Conservation (phyloP, 2,329 filamentous ascomycete genomes). For the Drechslerella stenobrocha region DNA sequence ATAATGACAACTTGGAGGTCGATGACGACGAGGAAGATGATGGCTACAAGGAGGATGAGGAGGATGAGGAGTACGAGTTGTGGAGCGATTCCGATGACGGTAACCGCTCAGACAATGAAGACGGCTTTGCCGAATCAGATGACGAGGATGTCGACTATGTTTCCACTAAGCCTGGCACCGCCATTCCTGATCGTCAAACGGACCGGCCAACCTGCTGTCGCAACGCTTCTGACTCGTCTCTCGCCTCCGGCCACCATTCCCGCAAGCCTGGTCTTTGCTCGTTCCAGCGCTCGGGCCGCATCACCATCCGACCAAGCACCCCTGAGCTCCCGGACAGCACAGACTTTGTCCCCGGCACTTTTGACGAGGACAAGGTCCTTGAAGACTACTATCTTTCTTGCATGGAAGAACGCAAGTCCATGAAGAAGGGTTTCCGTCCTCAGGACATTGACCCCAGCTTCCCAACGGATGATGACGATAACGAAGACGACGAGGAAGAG, state of each 20-base stretch:
- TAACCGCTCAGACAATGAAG: conserved; percentile 58
- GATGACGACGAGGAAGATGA: conserved; percentile 60
- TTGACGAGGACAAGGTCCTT: conserved; percentile 92
- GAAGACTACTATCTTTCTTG: conserved; percentile 90
- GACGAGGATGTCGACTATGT: conserved; percentile 58
- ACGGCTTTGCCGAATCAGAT: conserved; percentile 54
- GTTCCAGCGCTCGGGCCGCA: conserved; percentile 53
- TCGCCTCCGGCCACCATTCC: conserved; percentile 58
- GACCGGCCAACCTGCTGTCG: conserved; percentile 55
- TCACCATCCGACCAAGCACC: conserved; percentile 64
- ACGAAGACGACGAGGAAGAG: conserved; percentile 70
- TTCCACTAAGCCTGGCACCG: conserved; percentile 14
- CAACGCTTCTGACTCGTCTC: conserved; percentile 66
- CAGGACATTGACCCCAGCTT: conserved; percentile 98
- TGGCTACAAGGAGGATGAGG: conserved; percentile 61
- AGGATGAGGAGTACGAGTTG: conserved; percentile 64
- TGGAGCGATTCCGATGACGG: conserved; percentile 61
- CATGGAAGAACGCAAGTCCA: conserved; percentile 75
- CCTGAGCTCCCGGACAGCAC: conserved; percentile 94
- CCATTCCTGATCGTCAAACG: conserved; percentile 46
- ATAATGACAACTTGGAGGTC: conserved; percentile 57
- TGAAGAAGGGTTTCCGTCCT: conserved; percentile 80
- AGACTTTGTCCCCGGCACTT: conserved; percentile 96
- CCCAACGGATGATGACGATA: conserved; percentile 86
- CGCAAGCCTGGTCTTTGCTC: conserved; percentile 50